Base-by-base conservation (phyloP, 1,284 basidiomycete genomes). In the Albatrellus sp. region DNA sequence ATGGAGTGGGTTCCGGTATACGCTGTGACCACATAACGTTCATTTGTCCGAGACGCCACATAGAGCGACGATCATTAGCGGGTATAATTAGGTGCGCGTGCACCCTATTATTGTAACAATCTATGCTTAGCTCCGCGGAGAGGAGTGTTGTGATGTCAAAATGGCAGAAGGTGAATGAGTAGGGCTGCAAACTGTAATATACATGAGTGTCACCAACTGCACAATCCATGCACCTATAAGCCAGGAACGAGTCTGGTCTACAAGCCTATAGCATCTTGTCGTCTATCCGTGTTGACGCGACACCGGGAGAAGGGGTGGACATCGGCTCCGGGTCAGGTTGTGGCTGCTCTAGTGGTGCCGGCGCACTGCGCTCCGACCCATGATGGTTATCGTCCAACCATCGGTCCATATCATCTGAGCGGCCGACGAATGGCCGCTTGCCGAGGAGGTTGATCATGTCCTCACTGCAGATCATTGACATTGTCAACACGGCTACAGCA, bases 391-490 rank as follows among this genome's bases (percentile, higher is more conserved):
- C 74, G 56, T 92, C 90, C 17, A 93, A 72, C 81, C 90, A 92
- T 60, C 83, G 87, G 67, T 93, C 90, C 90, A 93, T 92, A 55
- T 92, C 90, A 58, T 92, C 91, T 37, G 78, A 74, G 40, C 75
- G 75, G 49, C 77, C 75, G 32, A 66, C 69, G 60, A 94, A 94
- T 13, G 89, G 90, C 39, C 91, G 77, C 54, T 82, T 82, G 40
- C 92, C 91, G 32, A 96, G 73, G 19, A 92, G 66, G 31, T 72
- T 63, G 50, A 90, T 82, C 90, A 93, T 94, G 56, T 92, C 87
- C 71, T 90, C 85, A 35, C 77, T 77, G 51, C 20, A 33, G 42
- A 39, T 16, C 16, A 56, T 61, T 47, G 41, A 42, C 48, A 54
- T 16, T 54, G 43, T 39, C 37, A 46, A 34, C 11, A 36, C 39